Evolutionary conservation across 192 early-diverging fungal genomes (phyloP), one percentile per base, ranked within the genome.

Genomic region (Coemansia sp.): DNA sequence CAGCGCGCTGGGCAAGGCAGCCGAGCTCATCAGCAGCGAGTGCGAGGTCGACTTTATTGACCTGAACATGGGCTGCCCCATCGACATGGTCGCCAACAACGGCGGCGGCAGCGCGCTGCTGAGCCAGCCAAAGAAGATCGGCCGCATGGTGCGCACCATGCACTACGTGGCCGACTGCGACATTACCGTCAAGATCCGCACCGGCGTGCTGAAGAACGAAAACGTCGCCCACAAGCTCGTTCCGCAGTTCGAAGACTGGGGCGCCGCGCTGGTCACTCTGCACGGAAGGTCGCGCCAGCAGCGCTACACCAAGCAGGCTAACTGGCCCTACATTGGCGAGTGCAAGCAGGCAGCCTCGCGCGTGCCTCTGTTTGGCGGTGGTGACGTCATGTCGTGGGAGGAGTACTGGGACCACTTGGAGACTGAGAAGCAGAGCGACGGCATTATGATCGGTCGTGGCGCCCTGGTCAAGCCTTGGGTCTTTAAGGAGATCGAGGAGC

Each of bases 391-490:
- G 9, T 88, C 87, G 67, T 92, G 87, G 50, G 86, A 93, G 65
- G 94, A 97, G 60, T 97, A 96, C 73, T 91, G 90, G 71, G 73
- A 69, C 0, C 85, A 89, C 24, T 65, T 91, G 64, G 86, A 93
- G 41, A 37, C 37, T 0, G 68, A 84, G 8, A 66, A 78, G 40
- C 82, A 86, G 38, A 85, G 90, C 1, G 92, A 94, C 67, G 95
- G 95, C 7, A 74, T 94, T 16, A 95, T 99, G 95, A 89, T 99
- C 65, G 96, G 90, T 4, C 87, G 96, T 24, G 93, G 93, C 4
- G 94, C 93, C 5, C 78, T 96, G 56, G 94, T 98, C 68, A 99
- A 99, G 84, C 97, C 97, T 4, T 99, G 97, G 97, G 86, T 99
- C 2, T 98, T 99, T 76, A 87, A 85, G 3, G 97, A 99, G 71